Conservation (phyloP, 31 red algal species). For the Odonthalia washingtoniensis region DNA sequence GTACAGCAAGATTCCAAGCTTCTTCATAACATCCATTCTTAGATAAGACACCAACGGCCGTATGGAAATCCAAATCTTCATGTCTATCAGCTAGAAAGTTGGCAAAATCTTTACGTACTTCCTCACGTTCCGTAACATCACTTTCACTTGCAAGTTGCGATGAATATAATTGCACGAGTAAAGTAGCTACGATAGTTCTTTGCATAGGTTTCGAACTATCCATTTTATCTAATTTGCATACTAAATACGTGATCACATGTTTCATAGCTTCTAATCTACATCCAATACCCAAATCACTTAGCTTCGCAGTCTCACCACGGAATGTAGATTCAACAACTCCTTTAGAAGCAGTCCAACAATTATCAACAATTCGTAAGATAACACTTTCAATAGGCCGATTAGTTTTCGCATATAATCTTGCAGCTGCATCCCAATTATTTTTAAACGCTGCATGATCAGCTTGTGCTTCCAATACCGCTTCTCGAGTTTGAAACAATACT, state of each 20-base stretch:
- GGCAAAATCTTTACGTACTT: slow-evolving; percentile 63
- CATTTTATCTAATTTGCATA: slow-evolving; percentile 52
- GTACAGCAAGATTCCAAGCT: slow-evolving; percentile 53
- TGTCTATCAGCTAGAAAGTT: slow-evolving; percentile 64
- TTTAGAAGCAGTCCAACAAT: not conserved
- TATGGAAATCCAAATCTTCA: slow-evolving; percentile 53
- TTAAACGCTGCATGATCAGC: slow-evolving; percentile 58
- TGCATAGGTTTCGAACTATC: slow-evolving; percentile 55
- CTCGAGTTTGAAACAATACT: slow-evolving; percentile 42
- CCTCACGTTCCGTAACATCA: slow-evolving; percentile 46
- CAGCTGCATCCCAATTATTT: slow-evolving; percentile 71
- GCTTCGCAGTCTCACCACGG: not conserved
- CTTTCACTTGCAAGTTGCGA: slow-evolving; percentile 52
- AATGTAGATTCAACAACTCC: not conserved
- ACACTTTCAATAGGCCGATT: slow-evolving; percentile 66
- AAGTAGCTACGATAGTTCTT: slow-evolving; percentile 60
- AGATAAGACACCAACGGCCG: slow-evolving; percentile 45
- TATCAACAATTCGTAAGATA: slow-evolving; percentile 56
- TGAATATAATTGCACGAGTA: slow-evolving; percentile 67
- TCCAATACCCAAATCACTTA: slow-evolving; percentile 47
- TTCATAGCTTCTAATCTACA: slow-evolving; percentile 39
- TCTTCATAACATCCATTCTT: slow-evolving; percentile 61
- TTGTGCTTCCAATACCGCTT: slow-evolving; percentile 73
- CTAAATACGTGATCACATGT: slow-evolving; percentile 73
- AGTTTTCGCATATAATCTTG: slow-evolving; percentile 64